Evolutionary conservation across 768 basidiomycete genomes (phyloP), one percentile per base, ranked within the genome.

Genomic region (Obba rivulosa): DNA sequence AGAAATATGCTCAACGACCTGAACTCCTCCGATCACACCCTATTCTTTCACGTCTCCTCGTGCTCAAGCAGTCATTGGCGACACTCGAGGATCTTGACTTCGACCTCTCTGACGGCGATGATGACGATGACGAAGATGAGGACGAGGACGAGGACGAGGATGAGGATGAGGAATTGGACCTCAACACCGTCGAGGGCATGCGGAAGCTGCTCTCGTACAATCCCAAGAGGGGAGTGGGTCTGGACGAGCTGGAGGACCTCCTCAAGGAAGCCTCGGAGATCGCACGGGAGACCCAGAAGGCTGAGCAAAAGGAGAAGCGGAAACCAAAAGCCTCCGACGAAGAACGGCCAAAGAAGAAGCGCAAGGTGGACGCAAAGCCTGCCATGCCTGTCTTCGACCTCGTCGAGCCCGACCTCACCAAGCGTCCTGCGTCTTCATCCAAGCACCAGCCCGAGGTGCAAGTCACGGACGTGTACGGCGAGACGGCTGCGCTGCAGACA

Each of bases 81-180:
- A 87, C 81, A 11, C 76, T 98, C 43, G 93, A 96, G 67, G 85
- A 83, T 41, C 76, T 95, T n/a, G 86, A 87, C 63, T 83, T 95
- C 51, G 74, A 74, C 36, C 75, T 78, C 16, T 66, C 67, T 8
- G 74, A 71, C 34, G 67, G 66, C 38, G 75, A 76, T 2, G 70
- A 74, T 14, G 71, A 73, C 16, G 74, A 75, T 4, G 66, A 69
- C 3, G 75, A 75, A 28, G 71, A 73, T 43, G 56, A 66, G 60
- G 51, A 63, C 66, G 61, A 64, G 25, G 73, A 75, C 41, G 56
- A 66, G 60, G 51, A 63, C 66, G 61, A 64, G 25, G 73, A 75
- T 41, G 56, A 65, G 59, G 53, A 64, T 67, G 62, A 66, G 38
- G 75, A 74, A 40, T 67, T 67, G n/a, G 68, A 73, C 17, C 45